Percentiles rank a stretch among this genome's conserved stretches.
phyloP scores from a whole-genome alignment of 2,329 filamentous ascomycete species.

The Aspergillus sp. region DNA sequence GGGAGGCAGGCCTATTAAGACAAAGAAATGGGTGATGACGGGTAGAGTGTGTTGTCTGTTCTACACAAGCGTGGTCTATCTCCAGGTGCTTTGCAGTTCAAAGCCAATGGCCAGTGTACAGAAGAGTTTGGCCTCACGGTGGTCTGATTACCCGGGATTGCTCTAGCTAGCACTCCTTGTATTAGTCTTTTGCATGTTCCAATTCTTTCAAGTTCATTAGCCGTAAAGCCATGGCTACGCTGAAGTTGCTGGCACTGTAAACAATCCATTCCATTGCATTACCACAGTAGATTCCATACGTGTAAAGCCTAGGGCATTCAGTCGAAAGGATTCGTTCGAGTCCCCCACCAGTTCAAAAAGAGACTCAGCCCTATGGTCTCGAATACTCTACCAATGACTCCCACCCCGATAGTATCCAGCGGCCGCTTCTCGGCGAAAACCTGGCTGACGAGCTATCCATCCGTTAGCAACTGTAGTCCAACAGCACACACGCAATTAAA shows the following conservation, averaged over 20 bases:
- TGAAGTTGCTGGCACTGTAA: too few relatives aligned
- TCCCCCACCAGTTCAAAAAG: conserved; percentile 97
- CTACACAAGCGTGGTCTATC: too few relatives aligned
- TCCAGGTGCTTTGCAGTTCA: too few relatives aligned
- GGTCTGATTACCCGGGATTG: too few relatives aligned
- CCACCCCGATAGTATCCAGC: conserved; percentile 79
- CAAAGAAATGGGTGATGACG: neutral
- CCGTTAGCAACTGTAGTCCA: conserved; percentile 7
- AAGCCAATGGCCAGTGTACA: too few relatives aligned
- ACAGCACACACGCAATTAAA: neutral
- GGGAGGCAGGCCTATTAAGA: neutral
- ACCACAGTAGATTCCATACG: too few relatives aligned
- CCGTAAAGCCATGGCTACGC: too few relatives aligned
- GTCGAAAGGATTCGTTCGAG: conserved; percentile 83
- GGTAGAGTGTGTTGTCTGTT: neutral
- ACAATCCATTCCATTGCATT: too few relatives aligned
- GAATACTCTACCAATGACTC: conserved; percentile 71
- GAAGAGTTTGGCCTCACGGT: too few relatives aligned
- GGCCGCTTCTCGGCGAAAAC: conserved; percentile 86
- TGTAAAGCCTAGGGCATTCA: conserved; percentile 47
- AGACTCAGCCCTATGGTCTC: conserved; percentile 88
- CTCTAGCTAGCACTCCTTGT: too few relatives aligned
- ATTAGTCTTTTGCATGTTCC: too few relatives aligned
- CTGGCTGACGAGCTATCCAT: conserved; percentile 66
- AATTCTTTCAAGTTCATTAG: too few relatives aligned